Base-by-base conservation (phyloP, 306 rosid species). In the Parietaria judaica region DNA sequence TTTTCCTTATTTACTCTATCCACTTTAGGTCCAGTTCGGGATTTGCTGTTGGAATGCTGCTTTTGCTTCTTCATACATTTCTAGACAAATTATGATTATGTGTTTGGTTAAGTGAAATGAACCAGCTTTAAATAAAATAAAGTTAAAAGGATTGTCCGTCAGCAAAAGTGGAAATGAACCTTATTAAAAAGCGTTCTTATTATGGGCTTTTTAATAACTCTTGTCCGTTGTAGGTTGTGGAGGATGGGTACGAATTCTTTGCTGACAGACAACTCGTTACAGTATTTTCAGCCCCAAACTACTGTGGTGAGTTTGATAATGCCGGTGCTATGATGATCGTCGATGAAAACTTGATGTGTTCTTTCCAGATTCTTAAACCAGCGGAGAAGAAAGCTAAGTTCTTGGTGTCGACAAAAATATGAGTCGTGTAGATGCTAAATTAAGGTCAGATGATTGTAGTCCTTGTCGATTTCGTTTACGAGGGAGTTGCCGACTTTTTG, bases 321-420 rank as follows among this genome's bases (percentile, higher is more conserved):
- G 92, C 97, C 51, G 97, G 97, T 75, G 95, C 97, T 14, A 84
- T 89, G 88, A 89, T 89, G 97, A 84, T 85, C 66, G 87, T 89
- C 67, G 95, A 86, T 72, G 97, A 86, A 54, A 79, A 84, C 65
- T 64, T 89, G 72, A 84, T 84, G 95, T 89, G 97, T 75, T 89
- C 97, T 16, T 89, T 90, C 78, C 95, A 84, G 81, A 90, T 90
- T 75, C 95, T 90, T 47, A 90, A 86, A 72, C 95, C 97, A 45
- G 89, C 94, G 0, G 97, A 86, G 83, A 86, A 80, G 64, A 89
- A 82, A 66, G 0, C 76, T 2, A 82, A 79, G 79, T 79, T 84
- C 48, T 50, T 56, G 75, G 67, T 84, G 81, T 45, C 83, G 71
- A 79, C 83, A 63, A 74, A 79, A 73, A 76, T 78, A 52, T 84